Conservation (phyloP, 73 alveolate species). For the Tetrahymena elliotti region DNA sequence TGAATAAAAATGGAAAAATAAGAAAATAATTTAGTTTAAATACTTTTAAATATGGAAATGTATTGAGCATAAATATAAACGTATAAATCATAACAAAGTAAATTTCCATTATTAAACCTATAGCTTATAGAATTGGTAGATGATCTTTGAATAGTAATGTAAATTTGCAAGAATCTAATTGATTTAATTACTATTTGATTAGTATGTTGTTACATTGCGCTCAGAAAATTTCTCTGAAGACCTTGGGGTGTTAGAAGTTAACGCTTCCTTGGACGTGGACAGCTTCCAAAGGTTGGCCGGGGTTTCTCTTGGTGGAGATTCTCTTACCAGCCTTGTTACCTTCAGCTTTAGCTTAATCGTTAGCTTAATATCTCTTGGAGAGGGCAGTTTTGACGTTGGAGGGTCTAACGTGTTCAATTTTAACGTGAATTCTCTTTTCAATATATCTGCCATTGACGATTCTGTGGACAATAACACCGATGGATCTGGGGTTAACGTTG, state of each 20-base stretch:
- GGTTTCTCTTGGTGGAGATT: conserved; percentile 40
- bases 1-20: neutral
- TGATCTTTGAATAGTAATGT: neutral
- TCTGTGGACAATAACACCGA: conserved; percentile 78
- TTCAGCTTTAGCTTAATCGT: conserved; percentile 63
- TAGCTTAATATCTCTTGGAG: conserved; percentile 86
- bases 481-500: conserved; percentile 71
- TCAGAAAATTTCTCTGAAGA: conserved; percentile 35
- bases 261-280: conserved; percentile 2
- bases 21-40: neutral
- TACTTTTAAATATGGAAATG: neutral
- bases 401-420: conserved; percentile 84
- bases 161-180: neutral
- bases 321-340: conserved; percentile 39
- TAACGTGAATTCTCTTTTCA: conserved; percentile 82
- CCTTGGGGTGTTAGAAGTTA: conserved; percentile 40
- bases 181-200: neutral
- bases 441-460: conserved; percentile 78
- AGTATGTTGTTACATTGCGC: conserved; percentile 15
- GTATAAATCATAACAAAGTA: neutral
- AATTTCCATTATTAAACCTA: neutral
- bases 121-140: neutral
- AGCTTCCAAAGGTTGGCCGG: conserved; percentile 33
- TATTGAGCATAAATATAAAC: neutral
- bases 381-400: conserved; percentile 94